Percentiles rank a stretch among this genome's conserved stretches.
Evolutionary conservation across 345 rosid species (phyloP).

Genomic region (Passiflora organensis): DNA sequence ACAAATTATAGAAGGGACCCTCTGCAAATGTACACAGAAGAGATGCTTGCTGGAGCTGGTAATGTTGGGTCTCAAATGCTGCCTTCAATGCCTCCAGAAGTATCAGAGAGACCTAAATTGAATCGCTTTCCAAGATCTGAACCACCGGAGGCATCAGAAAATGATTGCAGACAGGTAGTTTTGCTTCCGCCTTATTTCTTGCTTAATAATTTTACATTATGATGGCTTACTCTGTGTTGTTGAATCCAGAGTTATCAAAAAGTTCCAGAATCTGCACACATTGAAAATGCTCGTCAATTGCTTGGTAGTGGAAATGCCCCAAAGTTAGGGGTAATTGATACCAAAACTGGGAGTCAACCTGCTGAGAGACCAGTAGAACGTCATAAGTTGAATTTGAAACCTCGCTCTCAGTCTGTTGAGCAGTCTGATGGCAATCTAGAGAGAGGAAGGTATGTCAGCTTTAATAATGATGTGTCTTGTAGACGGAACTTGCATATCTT

Average conservation of each 20-base stretch:
- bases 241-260: slow-evolving; percentile 5
- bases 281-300: slow-evolving; percentile 5
- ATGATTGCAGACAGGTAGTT: slow-evolving; percentile 14
- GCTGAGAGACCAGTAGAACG: slow-evolving; percentile 16
- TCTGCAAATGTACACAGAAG: slow-evolving; percentile 11
- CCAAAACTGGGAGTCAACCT: slow-evolving; percentile 6
- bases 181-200: background rate
- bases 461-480: too few species aligned
- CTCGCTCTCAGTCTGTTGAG: slow-evolving; percentile 21
- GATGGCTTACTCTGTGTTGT: background rate
- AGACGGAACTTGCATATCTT: too few species aligned
- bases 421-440: slow-evolving; percentile 15
- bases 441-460: slow-evolving; percentile 9
- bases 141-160: slow-evolving; percentile 9
- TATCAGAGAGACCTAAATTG: slow-evolving; percentile 6
- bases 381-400: slow-evolving; percentile 28
- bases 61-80: background rate
- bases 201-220: background rate
- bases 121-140: slow-evolving; percentile 7
- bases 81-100: background rate
- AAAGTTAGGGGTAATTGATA: slow-evolving; percentile 7
- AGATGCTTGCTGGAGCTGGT: slow-evolving; percentile 3
- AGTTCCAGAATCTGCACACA: background rate
- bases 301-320: slow-evolving; percentile 2
- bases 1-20: background rate